Base-by-base conservation (phyloP, 129 eudicot genomes). In the Saposhnikovia divaricata region DNA sequence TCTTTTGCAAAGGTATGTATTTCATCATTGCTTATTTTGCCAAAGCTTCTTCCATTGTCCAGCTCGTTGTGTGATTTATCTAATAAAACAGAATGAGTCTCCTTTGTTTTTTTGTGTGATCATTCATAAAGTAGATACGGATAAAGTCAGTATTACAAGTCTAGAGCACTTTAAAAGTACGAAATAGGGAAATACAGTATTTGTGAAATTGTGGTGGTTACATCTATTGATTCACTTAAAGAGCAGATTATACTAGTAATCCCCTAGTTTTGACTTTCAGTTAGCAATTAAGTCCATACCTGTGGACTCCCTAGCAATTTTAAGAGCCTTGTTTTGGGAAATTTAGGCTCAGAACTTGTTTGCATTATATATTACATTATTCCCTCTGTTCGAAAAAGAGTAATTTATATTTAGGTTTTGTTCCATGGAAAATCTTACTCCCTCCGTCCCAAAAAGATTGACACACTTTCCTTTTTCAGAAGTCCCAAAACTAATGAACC, bases 1-100 rank as follows among this genome's bases (percentile, higher is more conserved):
- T 96, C 99, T 66, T 96, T 96, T 83, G 82, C 86, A 14, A 85
- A 89, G 99, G 99, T 96, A 87, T 79, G 37, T 71, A 12, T 44
- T 66, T 63, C 68, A 61, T 40, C 65, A 76, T 43, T 38, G 40
- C 78, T 53, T 77, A 12, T 61, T 42, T 46, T 74, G 3, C 34
- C 12, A 2, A 31, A 74, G n/a, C 78, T 74, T 73, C 53, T 45
- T 74, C 15, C 42, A 13, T 40, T 74, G 23, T 46, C 78, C 78
- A 45, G n/a, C 23, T 3, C n/a, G 7, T 25, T 1, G 3, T 16
- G 76, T 9, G 23, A 74, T n/a, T 74, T 25, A 11, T 74, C 14
- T 21, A n/a, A 8, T 0, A 59, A n/a, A n/a, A 59, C 9, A n/a
- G 15, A 59, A 59, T 59, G 9, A 59, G 68, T 59, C 34, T 59